Evolutionary conservation across 2,329 filamentous ascomycete genomes (phyloP).

Genomic region (Capronia coronata): DNA sequence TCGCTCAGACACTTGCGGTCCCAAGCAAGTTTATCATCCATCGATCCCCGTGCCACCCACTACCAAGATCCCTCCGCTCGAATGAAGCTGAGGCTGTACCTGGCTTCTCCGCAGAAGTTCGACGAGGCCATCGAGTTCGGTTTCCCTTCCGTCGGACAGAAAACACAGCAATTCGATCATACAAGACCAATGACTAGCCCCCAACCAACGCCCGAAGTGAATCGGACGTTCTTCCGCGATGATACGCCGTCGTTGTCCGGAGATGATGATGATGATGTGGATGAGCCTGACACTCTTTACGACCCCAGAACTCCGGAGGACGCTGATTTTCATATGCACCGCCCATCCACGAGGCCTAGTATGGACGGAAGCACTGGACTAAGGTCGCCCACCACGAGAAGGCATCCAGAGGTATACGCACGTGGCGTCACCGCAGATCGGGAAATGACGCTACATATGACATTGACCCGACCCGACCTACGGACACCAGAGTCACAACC

Average conservation of each 20-base stretch:
- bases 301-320: constrained; percentile 29
- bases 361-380: constrained; percentile 9
- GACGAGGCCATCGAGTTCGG: constrained; percentile 93
- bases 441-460: constrained; percentile 97
- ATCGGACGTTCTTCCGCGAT: constrained; percentile 48
- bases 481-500: constrained; percentile 55
- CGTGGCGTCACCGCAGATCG: constrained; percentile 56
- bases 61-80: constrained; percentile 88
- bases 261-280: constrained; percentile 30
- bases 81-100: constrained; percentile 74
- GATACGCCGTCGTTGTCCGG: constrained; percentile 41
- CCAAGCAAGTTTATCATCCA: constrained; percentile 43
- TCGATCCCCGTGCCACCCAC: constrained; percentile 69
- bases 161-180: constrained; percentile 16
- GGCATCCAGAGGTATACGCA: constrained; percentile 36
- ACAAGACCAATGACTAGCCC: constrained; percentile 30
- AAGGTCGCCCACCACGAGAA: constrained; percentile 20
- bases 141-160: constrained; percentile 55
- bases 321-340: constrained; percentile 23
- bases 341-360: constrained; percentile 17
- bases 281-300: constrained; percentile 25
- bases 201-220: constrained; percentile 41
- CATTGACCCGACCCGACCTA: constrained; percentile 80
- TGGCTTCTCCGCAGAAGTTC: constrained; percentile 87
- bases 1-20: constrained; percentile 31